These are phyloP conservation scores for Ophiostoma quercus DNA, from an alignment of 2,329 filamentous ascomycete species.

Conservation along the genomic window DNA sequence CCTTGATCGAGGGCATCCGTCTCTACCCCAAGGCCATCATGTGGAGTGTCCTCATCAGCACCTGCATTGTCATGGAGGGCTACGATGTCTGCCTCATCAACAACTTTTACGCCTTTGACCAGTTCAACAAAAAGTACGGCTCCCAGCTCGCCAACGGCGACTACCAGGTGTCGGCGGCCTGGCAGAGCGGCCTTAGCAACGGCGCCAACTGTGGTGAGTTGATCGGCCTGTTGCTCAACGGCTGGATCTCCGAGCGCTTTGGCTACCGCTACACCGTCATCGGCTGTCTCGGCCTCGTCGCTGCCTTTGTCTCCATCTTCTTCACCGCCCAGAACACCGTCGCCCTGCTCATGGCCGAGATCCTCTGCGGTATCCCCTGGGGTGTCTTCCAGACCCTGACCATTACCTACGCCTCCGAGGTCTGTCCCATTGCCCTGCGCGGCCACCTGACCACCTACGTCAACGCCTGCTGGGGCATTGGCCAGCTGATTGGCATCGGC, in stretches of 20 bases:
- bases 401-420: constrained; percentile 64
- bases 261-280: constrained; percentile 64
- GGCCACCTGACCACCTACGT: constrained; percentile 69
- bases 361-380: constrained; percentile 53
- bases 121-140: constrained; percentile 56
- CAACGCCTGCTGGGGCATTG: constrained; percentile 74
- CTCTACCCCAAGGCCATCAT: constrained; percentile 81
- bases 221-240: constrained; percentile 61
- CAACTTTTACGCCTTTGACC: constrained; percentile 58
- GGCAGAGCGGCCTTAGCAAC: constrained; percentile 56
- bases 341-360: constrained; percentile 55
- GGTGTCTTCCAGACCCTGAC: constrained; percentile 40
- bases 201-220: constrained; percentile 59
- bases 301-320: constrained; percentile 57
- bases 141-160: constrained; percentile 40
- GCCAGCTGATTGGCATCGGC: constrained; percentile 67
- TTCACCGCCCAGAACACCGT: constrained; percentile 59
- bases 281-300: constrained; percentile 48
- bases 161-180: constrained; percentile 54
- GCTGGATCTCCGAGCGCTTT: constrained; percentile 60
- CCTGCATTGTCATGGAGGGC: constrained; percentile 86
- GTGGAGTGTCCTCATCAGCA: constrained; percentile 84
- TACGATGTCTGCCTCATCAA: constrained; percentile 78
- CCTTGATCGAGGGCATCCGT: constrained; percentile 66
- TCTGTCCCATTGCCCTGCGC: constrained; percentile 66